Evolutionary conservation across 2,329 filamentous ascomycete species (phyloP), one percentile per base, ranked within the genome.

Genomic region (Ophiostoma montium): DNA sequence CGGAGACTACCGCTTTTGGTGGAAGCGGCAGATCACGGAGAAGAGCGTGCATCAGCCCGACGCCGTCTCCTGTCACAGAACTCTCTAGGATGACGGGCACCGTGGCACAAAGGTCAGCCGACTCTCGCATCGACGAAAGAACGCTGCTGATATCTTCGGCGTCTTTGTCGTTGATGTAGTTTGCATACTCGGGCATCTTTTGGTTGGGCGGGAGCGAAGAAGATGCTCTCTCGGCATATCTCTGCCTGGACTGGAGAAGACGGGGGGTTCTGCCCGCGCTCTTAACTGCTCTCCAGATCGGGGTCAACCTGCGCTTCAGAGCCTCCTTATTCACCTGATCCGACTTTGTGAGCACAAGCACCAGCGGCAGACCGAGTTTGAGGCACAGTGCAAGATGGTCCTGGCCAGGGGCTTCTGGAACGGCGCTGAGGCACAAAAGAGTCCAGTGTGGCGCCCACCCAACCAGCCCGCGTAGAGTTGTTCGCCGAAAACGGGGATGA

Each of bases 401-500:
- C 55, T 30, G 13, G 13, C 38, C 16, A 13, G 21, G 5, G 74
- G 70, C 54, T 84, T 83, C 59, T 92, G 84, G 87, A 43, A 87
- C 80, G 0, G 51, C 42, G 3, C 30, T 46, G 53, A 96, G 79
- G 57, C 94, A 95, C 2, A 96, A 72, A 19, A 95, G 64, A 1
- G 86, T 88, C 82, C 92, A 98, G 61, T 96, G 88, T 9, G 92
- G 92, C 35, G 86, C 85, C 89, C 92, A 96, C 42, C 89, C 92
- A 54, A 98, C 75, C n/a, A 98, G 70, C 0, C 89, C 88, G 52
- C 90, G 78, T 48, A 96, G 71, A 2, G 87, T 90, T 6, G 90
- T 96, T 50, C 92, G 81, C 44, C 88, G 78, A 63, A 92, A 98
- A 41, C 88, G 80, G 35, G 89, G 83, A 55, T 94, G 86, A 0